Conservation (phyloP, 345 rosid species). For the Pugionium cornutum region DNA sequence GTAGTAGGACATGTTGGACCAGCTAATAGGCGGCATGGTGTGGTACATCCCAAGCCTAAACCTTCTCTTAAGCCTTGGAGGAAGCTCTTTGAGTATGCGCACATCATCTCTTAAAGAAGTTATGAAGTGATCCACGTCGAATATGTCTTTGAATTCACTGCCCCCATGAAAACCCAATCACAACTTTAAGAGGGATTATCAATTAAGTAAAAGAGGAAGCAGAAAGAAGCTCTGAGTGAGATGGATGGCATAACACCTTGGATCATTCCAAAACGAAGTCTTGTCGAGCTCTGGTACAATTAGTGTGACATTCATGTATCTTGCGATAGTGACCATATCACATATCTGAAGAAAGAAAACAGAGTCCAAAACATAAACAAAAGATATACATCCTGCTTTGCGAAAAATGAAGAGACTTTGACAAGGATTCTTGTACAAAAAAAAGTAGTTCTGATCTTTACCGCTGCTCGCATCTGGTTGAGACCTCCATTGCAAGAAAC, state of each 20-base stretch:
- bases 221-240: conserved; percentile 1
- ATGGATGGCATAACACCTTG: conserved; percentile 48
- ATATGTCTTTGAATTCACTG: conserved; percentile 88
- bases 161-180: conserved; percentile 16
- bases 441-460: conserved; percentile 8
- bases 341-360: conserved; percentile 56
- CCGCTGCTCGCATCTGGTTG: conserved; percentile 93
- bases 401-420: neutral
- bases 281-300: conserved; percentile 88
- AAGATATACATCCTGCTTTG: neutral
- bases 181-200: conserved; percentile 18
- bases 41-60: conserved; percentile 59
- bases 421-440: conserved; percentile 5
- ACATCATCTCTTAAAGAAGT: conserved; percentile 81
- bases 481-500: conserved; percentile 95
- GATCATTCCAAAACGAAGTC: conserved; percentile 90
- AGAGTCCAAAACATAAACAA: conserved; percentile 1
- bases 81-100: conserved; percentile 75
- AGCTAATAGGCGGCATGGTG: conserved; percentile 81
- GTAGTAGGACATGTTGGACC: conserved; percentile 88
- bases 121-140: conserved; percentile 82
- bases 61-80: conserved; percentile 72
- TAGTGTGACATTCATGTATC: conserved; percentile 81
- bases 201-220: neutral
- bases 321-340: conserved; percentile 89